Conservation (phyloP, 345 rosid species). For the Jatropha curcas region DNA sequence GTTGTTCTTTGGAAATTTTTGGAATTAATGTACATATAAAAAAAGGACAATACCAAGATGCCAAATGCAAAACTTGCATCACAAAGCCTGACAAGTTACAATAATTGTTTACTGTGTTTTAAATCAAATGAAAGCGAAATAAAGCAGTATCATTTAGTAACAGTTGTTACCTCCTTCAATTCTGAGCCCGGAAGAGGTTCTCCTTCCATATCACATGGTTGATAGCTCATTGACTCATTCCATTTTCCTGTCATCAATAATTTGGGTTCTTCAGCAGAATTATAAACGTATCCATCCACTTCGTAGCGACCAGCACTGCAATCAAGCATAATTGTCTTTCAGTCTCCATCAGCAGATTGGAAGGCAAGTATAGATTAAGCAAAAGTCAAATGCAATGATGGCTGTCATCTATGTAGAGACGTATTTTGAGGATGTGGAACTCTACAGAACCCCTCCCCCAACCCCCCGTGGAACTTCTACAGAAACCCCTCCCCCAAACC, state of each 20-base stretch:
- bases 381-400: neutral
- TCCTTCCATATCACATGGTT: conserved; percentile 76
- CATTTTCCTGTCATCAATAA: conserved; percentile 85
- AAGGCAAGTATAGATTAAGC: no score
- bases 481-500: neutral
- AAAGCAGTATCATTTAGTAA: conserved; percentile 1
- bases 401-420: neutral
- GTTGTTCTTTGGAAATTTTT: no score
- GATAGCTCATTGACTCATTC: conserved; percentile 75
- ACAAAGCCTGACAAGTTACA: neutral
- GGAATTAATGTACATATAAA: no score
- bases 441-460: neutral
- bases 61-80: neutral
- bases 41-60: neutral
- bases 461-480: no score
- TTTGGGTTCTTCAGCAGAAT: conserved; percentile 79
- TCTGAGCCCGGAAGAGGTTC: conserved; percentile 82
- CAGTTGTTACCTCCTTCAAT: conserved; percentile 55
- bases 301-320: conserved; percentile 86
- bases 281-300: conserved; percentile 82
- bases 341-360: neutral
- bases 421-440: neutral
- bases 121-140: neutral
- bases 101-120: neutral
- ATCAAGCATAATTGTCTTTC: conserved; percentile 1